A percentile compares a stretch with the other conserved stretches of the same genome.
phyloP scores from a whole-genome alignment of 2,329 filamentous ascomycete genomes.

The Pseudofabraea citricarpa region DNA sequence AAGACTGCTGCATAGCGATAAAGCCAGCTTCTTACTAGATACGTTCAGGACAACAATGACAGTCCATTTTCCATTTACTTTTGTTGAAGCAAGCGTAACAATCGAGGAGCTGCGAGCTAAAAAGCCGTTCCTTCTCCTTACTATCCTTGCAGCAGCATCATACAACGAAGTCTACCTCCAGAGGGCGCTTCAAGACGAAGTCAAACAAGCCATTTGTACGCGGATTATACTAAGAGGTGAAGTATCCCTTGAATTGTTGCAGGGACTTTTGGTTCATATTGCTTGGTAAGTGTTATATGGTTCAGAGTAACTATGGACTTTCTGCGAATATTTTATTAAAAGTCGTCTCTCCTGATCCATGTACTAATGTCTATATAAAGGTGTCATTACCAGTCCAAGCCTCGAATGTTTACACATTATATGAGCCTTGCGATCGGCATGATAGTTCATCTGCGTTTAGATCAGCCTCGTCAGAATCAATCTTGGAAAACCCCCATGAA shows the following conservation, averaged over 20 bases:
- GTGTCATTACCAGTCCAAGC: background rate
- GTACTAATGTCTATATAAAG: background rate
- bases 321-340: too few relatives aligned
- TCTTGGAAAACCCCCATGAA: background rate
- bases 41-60: constrained; percentile 28
- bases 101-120: constrained; percentile 21
- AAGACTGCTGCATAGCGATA: background rate
- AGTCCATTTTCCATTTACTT: constrained; percentile 33
- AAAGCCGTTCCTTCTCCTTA: constrained; percentile 3
- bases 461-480: constrained; percentile 18
- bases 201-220: constrained; percentile 27
- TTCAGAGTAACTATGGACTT: too few relatives aligned
- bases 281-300: background rate
- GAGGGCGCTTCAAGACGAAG: constrained; percentile 26
- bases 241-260: constrained; percentile 3
- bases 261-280: background rate
- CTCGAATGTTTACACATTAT: background rate
- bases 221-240: constrained; percentile 11
- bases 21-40: background rate
- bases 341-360: background rate
- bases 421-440: background rate
- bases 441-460: constrained; percentile 18
- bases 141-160: constrained; percentile 10
- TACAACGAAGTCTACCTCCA: constrained; percentile 30
- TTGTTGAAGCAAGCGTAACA: constrained; percentile 22